These are phyloP conservation scores for Trametes meyenii DNA, from an alignment of 768 basidiomycete species.

Conservation along the genomic window DNA sequence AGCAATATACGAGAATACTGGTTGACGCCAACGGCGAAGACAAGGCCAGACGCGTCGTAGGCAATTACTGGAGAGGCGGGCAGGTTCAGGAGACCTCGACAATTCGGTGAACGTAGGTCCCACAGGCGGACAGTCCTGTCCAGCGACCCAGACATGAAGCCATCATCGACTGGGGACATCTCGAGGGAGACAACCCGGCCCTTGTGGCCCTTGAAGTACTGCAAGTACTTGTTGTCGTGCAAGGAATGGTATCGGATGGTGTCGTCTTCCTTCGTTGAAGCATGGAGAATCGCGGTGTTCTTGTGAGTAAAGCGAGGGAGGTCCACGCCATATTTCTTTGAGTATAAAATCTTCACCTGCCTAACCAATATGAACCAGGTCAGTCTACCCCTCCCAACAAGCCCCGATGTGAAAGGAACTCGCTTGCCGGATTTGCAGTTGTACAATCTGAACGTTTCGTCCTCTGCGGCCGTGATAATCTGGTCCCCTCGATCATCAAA, in stretches of 20 bases:
- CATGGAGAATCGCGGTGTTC: constrained; percentile 79
- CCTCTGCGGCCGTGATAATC: constrained; percentile 85
- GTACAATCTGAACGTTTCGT: constrained; percentile 90
- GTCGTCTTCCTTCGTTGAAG: constrained; percentile 95
- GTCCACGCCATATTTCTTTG: constrained; percentile 97
- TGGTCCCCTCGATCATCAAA: constrained; percentile 93
- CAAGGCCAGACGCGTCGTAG: constrained; percentile 79
- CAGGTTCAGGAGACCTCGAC: constrained; percentile 77
- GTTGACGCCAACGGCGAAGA: constrained; percentile 88
- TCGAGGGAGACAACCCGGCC: constrained; percentile 87
- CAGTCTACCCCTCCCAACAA: constrained; percentile 32
- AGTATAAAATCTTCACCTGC: constrained; percentile 75
- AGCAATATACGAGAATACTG: constrained; percentile 79
- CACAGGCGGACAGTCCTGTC: constrained; percentile 96
- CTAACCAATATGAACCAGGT: constrained; percentile 42
- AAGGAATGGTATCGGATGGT: constrained; percentile 92
- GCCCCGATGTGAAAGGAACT: constrained; percentile 46
- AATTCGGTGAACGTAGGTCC: constrained; percentile 84
- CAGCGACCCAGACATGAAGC: constrained; percentile 92
- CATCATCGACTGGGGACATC: constrained; percentile 90
- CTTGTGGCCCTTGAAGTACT: constrained; percentile 96
- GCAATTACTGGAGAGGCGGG: constrained; percentile 78
- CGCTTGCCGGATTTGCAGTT: constrained; percentile 91
- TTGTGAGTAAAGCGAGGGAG: constrained; percentile 95
- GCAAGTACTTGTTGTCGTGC: constrained; percentile 95